A percentile compares a stretch with the other conserved stretches of the same genome.
Evolutionary conservation across 768 basidiomycete species (phyloP).

Genomic region (Boletus pseudo-olivaceus): DNA sequence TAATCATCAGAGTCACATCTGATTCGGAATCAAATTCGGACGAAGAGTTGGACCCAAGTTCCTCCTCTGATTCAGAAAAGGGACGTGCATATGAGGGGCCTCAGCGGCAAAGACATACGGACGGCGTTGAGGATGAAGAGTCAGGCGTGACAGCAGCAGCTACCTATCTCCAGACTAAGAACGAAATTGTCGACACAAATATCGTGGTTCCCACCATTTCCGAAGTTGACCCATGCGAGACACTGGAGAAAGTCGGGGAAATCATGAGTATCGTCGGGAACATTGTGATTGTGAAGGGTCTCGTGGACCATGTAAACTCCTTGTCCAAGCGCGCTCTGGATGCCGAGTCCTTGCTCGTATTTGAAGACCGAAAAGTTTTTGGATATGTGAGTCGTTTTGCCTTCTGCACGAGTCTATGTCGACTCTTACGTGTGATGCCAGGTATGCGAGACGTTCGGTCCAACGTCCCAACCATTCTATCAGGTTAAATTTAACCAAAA

Average conservation of each 20-base stretch:
- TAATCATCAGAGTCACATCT: constrained; percentile 23
- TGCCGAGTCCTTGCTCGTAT: constrained; percentile 86
- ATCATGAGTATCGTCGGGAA: constrained; percentile 71
- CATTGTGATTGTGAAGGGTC: constrained; percentile 70
- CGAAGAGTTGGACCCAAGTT: constrained; percentile 23
- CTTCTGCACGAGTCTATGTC: constrained; percentile 9
- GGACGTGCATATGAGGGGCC: constrained; percentile 1
- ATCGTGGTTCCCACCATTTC: constrained; percentile 61
- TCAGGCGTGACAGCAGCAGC: constrained; percentile 37
- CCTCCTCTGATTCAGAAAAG: constrained; percentile 22
- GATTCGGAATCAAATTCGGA: constrained; percentile 41
- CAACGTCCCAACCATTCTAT: constrained; percentile 86
- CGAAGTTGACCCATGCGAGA: constrained; percentile 60
- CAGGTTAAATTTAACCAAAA: constrained; percentile 74
- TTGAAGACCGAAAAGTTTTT: constrained; percentile 83
- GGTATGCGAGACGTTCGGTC: constrained; percentile 96
- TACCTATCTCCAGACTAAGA: constrained; percentile 59
- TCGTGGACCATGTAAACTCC: constrained; percentile 40
- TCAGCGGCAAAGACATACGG: constrained; percentile 8
- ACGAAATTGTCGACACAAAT: constrained; percentile 60
- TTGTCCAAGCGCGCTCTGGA: constrained; percentile 70
- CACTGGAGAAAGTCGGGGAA: constrained; percentile 73
- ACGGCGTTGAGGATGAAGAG: constrained; percentile 53
- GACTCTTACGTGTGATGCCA: constrained; percentile 29
- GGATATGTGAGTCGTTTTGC: constrained; percentile 65